Conservation (phyloP, 352 stramenopile species). For the Thraustochytrium sp. region DNA sequence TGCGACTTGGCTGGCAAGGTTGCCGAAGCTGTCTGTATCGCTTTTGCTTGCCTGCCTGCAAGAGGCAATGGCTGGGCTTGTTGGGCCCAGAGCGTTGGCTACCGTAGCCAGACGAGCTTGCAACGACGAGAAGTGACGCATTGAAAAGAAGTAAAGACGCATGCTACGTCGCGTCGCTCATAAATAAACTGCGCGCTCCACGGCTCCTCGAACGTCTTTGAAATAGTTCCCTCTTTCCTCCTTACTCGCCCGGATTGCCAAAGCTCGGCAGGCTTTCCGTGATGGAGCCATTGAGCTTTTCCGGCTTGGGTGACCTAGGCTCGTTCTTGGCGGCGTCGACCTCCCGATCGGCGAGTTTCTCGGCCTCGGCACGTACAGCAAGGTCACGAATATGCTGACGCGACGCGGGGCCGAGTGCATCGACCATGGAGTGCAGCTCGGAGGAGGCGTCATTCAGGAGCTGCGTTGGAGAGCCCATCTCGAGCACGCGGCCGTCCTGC, state of each 20-base stretch:
- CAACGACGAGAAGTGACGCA: too few relatives aligned
- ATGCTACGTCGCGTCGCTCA: too few relatives aligned
- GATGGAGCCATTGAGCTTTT: not conserved
- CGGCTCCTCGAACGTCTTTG: too few relatives aligned
- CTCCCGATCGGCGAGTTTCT: not conserved
- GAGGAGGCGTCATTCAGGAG: not conserved
- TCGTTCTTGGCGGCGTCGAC: not conserved
- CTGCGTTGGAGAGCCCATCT: slow-evolving; percentile 51
- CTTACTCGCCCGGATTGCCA: not conserved
- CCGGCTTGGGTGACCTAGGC: not conserved
- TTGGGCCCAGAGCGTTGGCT: too few relatives aligned
- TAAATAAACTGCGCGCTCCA: too few relatives aligned
- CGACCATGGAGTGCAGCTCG: slow-evolving; percentile 20
- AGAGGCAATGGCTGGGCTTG: too few relatives aligned
- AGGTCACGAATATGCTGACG: not conserved
- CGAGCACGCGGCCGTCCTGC: slow-evolving; percentile 78
- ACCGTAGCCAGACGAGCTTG: too few relatives aligned
- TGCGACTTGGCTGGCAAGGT: too few relatives aligned
- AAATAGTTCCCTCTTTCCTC: not conserved
- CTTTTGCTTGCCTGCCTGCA: too few relatives aligned
- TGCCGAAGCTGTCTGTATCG: too few relatives aligned
- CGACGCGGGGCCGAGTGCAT: slow-evolving; percentile 5
- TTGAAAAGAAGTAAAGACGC: too few relatives aligned
- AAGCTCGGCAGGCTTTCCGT: not conserved
- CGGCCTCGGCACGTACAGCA: not conserved